phyloP scores from a whole-genome alignment of 1,139 yeast genomes.

The Dujonia santamariae region DNA sequence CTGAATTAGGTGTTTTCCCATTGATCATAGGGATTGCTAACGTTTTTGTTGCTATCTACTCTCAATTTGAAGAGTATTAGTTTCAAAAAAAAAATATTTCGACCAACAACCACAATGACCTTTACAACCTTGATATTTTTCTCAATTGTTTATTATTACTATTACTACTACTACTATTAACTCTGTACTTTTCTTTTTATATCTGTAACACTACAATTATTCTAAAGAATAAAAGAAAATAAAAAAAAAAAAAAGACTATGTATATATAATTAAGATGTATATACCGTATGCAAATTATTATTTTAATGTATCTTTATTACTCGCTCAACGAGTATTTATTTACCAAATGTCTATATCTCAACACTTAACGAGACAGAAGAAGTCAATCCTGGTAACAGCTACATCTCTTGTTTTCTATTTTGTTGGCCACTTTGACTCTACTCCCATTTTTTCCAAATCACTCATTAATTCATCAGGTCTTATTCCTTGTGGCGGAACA shows the following conservation, averaged over 20 bases:
- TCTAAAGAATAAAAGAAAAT: too few relatives aligned
- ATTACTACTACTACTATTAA: not conserved
- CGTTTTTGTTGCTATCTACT: conserved; percentile 49
- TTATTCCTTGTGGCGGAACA: conserved; percentile 38
- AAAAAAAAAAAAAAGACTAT: too few relatives aligned
- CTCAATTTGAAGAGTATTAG: conserved; percentile 43
- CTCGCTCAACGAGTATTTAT: not conserved
- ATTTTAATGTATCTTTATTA: too few relatives aligned
- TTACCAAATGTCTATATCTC: too few relatives aligned
- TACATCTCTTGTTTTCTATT: too few relatives aligned
- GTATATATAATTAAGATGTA: too few relatives aligned
- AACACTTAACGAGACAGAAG: too few relatives aligned
- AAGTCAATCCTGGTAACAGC: too few relatives aligned
- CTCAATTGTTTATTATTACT: not conserved
- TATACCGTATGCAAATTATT: too few relatives aligned
- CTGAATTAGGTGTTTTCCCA: conserved; percentile 47
- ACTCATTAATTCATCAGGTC: conserved; percentile 29
- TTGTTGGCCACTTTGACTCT: conserved; percentile 33
- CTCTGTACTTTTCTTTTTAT: not conserved
- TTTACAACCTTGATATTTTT: too few relatives aligned
- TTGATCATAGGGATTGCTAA: conserved; percentile 47
- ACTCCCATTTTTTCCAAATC: conserved; percentile 41
- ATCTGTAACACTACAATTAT: conserved; percentile 9
- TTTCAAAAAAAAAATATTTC: not conserved
- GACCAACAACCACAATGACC: too few relatives aligned